Conservation (phyloP, 352 stramenopile species). For the Bremia lactucae region DNA sequence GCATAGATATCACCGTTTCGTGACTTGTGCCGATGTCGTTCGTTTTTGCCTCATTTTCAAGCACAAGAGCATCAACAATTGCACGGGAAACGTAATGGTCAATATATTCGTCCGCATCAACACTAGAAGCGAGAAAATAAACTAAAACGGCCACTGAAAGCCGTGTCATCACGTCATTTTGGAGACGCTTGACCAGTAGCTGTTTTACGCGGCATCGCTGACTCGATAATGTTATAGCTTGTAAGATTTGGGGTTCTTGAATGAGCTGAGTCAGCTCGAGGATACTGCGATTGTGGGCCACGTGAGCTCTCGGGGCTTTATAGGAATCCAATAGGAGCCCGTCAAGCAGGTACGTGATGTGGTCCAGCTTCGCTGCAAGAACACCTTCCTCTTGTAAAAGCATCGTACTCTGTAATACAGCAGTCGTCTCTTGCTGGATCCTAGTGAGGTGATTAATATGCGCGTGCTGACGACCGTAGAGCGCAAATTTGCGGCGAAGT, state of each 20-base stretch:
- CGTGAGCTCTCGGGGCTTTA: background rate
- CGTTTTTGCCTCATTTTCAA: constrained; percentile 16
- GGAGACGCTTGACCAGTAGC: constrained; percentile 20
- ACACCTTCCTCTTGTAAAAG: constrained; percentile 51
- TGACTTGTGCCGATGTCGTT: constrained; percentile 4
- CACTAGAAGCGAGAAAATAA: constrained; percentile 26
- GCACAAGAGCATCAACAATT: constrained; percentile 18
- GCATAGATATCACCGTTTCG: background rate
- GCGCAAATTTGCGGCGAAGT: constrained; percentile 23
- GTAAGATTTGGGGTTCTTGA: constrained; percentile 20
- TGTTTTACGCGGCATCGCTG: constrained; percentile 14
- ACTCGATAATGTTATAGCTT: constrained; percentile 24
- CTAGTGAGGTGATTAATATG: constrained; percentile 21
- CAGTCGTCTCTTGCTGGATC: constrained; percentile 1
- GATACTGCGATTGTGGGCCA: constrained; percentile 18
- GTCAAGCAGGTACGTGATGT: constrained; percentile 51
- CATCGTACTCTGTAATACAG: constrained; percentile 33
- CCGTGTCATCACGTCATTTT: constrained; percentile 1
- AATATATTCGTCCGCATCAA: constrained; percentile 26
- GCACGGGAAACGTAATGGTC: constrained; percentile 23
- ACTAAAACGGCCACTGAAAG: constrained; percentile 28
- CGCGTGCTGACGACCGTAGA: constrained; percentile 36
- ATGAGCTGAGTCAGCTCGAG: constrained; percentile 33
- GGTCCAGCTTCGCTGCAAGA: constrained; percentile 36
- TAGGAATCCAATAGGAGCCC: constrained; percentile 25